phyloP scores from a whole-genome alignment of 192 early-diverging fungal genomes.

The Bifiguratus adelaidae region DNA sequence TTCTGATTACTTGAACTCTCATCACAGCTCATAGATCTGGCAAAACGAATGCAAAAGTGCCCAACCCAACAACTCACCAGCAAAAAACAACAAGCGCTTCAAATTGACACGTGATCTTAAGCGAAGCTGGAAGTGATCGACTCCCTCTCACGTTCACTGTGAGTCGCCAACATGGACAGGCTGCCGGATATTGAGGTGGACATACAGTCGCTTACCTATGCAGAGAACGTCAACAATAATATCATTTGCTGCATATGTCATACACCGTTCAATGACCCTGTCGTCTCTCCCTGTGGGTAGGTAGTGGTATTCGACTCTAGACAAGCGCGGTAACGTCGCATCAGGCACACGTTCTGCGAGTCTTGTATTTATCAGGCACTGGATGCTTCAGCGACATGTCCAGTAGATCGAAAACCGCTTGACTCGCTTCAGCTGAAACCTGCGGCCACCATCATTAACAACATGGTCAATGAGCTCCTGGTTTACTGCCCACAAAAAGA shows the following conservation, averaged over 20 bases:
- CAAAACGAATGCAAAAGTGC: too few species aligned
- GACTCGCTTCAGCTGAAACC: slow-evolving; percentile 24
- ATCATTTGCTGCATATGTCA: slow-evolving; percentile 34
- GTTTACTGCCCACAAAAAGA: slow-evolving; percentile 40
- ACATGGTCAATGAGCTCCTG: slow-evolving; percentile 57
- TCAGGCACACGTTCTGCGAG: slow-evolving; percentile 57
- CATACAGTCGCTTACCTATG: slow-evolving; percentile 7
- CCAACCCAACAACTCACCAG: too few species aligned
- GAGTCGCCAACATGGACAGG: too few species aligned
- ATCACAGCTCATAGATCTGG: too few species aligned
- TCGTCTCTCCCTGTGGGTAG: slow-evolving; percentile 30
- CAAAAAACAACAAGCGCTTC: too few species aligned
- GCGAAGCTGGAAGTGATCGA: too few species aligned
- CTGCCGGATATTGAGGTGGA: too few species aligned
- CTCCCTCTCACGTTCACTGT: too few species aligned
- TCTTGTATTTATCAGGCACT: slow-evolving; percentile 46
- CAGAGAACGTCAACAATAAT: slow-evolving; percentile 22
- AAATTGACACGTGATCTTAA: too few species aligned
- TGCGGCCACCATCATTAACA: slow-evolving; percentile 44
- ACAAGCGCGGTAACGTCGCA: background rate
- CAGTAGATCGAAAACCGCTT: slow-evolving; percentile 43
- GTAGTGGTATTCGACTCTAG: background rate
- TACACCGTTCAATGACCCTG: slow-evolving; percentile 30
- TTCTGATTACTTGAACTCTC: too few species aligned
- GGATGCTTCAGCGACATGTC: slow-evolving; percentile 32